Evolutionary conservation across 495 filamentous ascomycete species (phyloP).

Genomic region (Aspergillus heteromorphus): DNA sequence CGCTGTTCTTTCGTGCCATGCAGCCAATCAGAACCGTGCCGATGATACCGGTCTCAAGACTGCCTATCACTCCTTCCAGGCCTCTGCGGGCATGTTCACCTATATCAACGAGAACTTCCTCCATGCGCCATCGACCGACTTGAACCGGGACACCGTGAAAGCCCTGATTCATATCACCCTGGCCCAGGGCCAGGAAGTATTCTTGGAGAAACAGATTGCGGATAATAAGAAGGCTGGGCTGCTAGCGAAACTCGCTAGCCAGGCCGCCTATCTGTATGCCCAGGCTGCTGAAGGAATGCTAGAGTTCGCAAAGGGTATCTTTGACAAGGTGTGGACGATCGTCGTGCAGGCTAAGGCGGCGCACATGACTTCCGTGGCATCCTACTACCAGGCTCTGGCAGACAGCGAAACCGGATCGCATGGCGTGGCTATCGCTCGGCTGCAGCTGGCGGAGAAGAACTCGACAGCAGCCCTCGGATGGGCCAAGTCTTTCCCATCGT

Average conservation of each 20-base stretch:
- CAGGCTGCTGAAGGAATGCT: slow-evolving; percentile 86
- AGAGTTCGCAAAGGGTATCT: slow-evolving; percentile 90
- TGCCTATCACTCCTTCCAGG: slow-evolving; percentile 97
- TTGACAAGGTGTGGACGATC: slow-evolving; percentile 91
- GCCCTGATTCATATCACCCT: slow-evolving; percentile 88
- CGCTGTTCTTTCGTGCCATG: slow-evolving; percentile 92
- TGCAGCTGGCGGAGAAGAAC: slow-evolving; percentile 73
- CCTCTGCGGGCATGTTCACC: slow-evolving; percentile 97
- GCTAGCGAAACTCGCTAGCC: slow-evolving; percentile 86
- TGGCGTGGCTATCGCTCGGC: slow-evolving; percentile 77
- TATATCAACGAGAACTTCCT: slow-evolving; percentile 99
- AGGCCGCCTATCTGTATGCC: slow-evolving; percentile 79
- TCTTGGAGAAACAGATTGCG: slow-evolving; percentile 90
- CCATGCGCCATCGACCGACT: slow-evolving; percentile 89
- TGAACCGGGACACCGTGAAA: slow-evolving; percentile 93
- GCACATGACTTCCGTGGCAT: slow-evolving; percentile 78
- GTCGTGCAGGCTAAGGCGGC: slow-evolving; percentile 83
- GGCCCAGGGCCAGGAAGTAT: slow-evolving; percentile 94
- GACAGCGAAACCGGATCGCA: slow-evolving; percentile 86
- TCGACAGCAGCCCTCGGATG: slow-evolving; percentile 69
- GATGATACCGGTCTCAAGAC: slow-evolving; percentile 93
- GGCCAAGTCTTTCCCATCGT: slow-evolving; percentile 75
- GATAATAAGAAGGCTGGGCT: slow-evolving; percentile 92
- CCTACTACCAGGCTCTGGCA: slow-evolving; percentile 89
- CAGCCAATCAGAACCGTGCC: slow-evolving; percentile 83